Evolutionary conservation across 1,139 yeast species (phyloP).

Genomic region (Arxiozyma bovina): DNA sequence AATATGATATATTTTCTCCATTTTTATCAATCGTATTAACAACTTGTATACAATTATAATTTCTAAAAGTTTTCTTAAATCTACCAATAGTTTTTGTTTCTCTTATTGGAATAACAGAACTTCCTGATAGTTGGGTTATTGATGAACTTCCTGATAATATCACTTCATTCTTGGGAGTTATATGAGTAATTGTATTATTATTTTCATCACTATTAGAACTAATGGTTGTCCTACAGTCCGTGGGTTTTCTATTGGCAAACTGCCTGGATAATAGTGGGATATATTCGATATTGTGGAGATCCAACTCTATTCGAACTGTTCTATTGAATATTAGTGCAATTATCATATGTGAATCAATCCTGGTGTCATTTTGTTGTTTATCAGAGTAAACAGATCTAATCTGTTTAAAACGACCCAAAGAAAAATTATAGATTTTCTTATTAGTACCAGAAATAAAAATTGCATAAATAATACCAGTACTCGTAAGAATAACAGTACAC

Average conservation of each 20-base stretch:
- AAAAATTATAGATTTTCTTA: not conserved
- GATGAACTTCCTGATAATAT: conserved; percentile 4
- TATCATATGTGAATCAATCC: not conserved
- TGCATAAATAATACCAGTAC: not conserved
- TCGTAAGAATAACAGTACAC: not conserved
- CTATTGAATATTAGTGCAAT: not conserved
- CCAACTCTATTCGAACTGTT: not conserved
- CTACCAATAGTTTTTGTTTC: not conserved
- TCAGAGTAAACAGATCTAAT: not conserved
- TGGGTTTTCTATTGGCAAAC: not conserved
- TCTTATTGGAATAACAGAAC: conserved; percentile 1
- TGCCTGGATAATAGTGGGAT: not conserved
- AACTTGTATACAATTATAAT: not conserved
- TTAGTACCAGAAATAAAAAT: not conserved
- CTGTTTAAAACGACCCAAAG: conserved; percentile 1
- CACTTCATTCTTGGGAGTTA: not conserved
- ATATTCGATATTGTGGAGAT: not conserved
- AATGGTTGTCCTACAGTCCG: not conserved
- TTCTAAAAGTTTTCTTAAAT: not conserved
- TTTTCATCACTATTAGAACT: not conserved
- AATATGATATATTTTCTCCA: not conserved
- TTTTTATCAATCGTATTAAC: not conserved
- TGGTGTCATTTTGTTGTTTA: not conserved
- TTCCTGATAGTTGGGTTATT: not conserved
- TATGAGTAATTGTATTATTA: not conserved